These are phyloP conservation scores for Otatea glauca DNA, from an alignment of 176 grass and related monocot species.

Conservation along the genomic window DNA sequence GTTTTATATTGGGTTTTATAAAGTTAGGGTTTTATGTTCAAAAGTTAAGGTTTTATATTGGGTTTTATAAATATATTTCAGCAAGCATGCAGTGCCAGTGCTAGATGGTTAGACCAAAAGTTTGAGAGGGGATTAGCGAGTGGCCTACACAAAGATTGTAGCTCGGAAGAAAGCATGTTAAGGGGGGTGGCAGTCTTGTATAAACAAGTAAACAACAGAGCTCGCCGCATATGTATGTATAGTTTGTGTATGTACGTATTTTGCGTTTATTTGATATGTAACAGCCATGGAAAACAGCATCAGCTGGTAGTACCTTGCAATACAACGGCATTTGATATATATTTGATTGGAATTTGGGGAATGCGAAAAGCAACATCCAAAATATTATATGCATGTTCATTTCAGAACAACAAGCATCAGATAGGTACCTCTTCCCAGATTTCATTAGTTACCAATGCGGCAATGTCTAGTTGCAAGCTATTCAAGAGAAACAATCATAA, in stretches of 20 bases:
- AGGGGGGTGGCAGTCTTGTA: not conserved
- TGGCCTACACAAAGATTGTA: not conserved
- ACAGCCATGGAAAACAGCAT: not conserved
- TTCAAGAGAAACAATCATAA: not conserved
- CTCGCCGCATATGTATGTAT: not conserved
- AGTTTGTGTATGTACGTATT: not conserved
- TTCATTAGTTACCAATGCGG: not conserved
- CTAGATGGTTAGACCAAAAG: not conserved
- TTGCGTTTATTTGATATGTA: not conserved
- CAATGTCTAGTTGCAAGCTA: not conserved
- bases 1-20: no score
- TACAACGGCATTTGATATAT: not conserved
- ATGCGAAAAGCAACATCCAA: not conserved
- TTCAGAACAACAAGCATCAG: slow-evolving; percentile 1
- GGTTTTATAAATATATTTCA: not conserved
- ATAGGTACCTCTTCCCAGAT: not conserved
- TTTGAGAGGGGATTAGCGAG: not conserved
- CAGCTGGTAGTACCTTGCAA: not conserved
- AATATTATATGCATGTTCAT: not conserved
- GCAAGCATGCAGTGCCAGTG: not conserved
- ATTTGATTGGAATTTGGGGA: not conserved
- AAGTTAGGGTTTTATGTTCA: no score
- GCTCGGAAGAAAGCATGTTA: not conserved
- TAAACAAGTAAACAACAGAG: not conserved
- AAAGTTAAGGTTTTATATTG: no score